Base-by-base conservation (phyloP, 2,329 filamentous ascomycete species). In the Fusarium sambucinum region DNA sequence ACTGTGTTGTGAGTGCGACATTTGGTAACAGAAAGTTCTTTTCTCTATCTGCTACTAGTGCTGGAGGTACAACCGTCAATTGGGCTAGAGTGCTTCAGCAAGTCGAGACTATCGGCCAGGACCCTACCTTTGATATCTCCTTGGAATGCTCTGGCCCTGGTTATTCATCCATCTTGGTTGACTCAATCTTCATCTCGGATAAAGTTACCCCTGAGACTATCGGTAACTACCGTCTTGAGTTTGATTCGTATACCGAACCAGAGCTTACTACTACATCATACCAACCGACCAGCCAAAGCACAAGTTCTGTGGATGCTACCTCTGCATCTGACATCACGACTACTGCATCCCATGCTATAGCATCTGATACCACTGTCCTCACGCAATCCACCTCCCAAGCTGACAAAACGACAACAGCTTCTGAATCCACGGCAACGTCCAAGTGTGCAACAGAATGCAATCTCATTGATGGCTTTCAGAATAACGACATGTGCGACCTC, bases 131-230 rank as follows among this genome's bases (percentile, higher is more conserved):
- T 25, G 38, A 35, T 12, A 53, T 66, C 29, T 58, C 46, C 9
- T 38, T 66, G 30, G 51, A n/a, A 10, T 67, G 63, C 17, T 17
- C 21, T 29, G 52, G 57, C 1, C 13, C 12, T 16, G 62, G 62
- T 2, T 9, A 12, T 3, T 35, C 45, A 1, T 44, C 27, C 2
- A 61, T 66, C 0, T 38, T 57, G 8, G 27, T 66, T 10, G 62
- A 66, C 41, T 66, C 63, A 4, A 33, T 66, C 33, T 37, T 37
- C 10, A n/a, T 37, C 10, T 37, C 33, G 9, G 33, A 37, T 37
- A 37, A 66, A 17, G 62, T 67, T 2, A 67, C 62, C 0, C 63
- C 62, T 2, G 41, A 62, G 1, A 67, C 54, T 0, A 67, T 67
- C 21, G 51, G 37, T 8, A 25, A 48, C 11, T 62, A 48, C 8